phyloP scores from a whole-genome alignment of 1,284 basidiomycete species.

The Peniophora sp. region DNA sequence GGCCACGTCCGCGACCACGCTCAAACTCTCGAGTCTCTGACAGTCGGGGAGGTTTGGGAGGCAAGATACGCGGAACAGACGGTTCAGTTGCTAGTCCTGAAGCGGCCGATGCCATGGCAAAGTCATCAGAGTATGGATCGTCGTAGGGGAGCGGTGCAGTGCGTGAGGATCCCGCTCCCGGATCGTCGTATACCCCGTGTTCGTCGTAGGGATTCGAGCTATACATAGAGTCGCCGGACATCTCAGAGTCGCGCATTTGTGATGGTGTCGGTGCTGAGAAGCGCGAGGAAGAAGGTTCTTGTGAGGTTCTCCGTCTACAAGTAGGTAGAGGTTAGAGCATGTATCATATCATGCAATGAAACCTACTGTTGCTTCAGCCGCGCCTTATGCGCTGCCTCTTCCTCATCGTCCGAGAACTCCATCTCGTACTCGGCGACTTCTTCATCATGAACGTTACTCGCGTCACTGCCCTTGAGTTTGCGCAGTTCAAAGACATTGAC shows the following conservation, averaged over 20 bases:
- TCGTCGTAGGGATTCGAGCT: conserved; percentile 55
- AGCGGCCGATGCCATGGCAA: not conserved
- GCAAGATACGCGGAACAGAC: too few species aligned
- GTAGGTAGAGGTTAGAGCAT: conserved; percentile 5
- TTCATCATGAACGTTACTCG: conserved; percentile 88
- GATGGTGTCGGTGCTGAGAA: conserved; percentile 47
- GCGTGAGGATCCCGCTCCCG: conserved; percentile 42
- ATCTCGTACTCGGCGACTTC: conserved; percentile 80
- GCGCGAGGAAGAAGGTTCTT: conserved; percentile 43
- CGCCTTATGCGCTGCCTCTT: conserved; percentile 64
- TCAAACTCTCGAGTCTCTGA: conserved; percentile 14
- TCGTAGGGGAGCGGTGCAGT: conserved; percentile 65
- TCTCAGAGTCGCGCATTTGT: conserved; percentile 45
- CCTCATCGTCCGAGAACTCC: conserved; percentile 88
- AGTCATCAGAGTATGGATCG: conserved; percentile 63
- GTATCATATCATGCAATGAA: not conserved
- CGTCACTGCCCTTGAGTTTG: conserved; percentile 74
- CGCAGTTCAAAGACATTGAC: conserved; percentile 67
- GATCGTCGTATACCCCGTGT: conserved; percentile 58
- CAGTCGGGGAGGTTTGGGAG: too few species aligned
- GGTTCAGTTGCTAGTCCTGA: too few species aligned
- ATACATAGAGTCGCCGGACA: conserved; percentile 35
- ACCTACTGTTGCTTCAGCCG: conserved; percentile 46
- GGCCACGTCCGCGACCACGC: conserved; percentile 28
- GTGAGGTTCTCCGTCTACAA: conserved; percentile 40